Conservation (phyloP, 2,329 filamentous ascomycete species). For the Spiromastix sp. region DNA sequence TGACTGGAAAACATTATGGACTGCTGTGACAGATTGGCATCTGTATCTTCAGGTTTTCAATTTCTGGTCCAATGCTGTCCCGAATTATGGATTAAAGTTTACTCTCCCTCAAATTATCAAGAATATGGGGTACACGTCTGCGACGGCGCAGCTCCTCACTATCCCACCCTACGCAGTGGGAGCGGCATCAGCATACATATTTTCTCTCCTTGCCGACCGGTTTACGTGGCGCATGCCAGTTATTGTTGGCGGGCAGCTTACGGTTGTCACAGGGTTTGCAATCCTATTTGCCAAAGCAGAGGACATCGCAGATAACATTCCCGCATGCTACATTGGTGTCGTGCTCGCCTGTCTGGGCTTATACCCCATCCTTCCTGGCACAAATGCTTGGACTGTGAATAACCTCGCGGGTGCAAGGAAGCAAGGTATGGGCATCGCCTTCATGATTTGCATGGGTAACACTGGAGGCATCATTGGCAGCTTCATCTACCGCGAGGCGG, state of each 20-base stretch:
- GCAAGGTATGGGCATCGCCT: constrained; percentile 32
- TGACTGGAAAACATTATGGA: constrained; percentile 23
- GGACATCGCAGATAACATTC: constrained; percentile 31
- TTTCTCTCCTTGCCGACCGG: constrained; percentile 28
- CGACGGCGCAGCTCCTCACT: constrained; percentile 21
- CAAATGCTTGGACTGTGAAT: constrained; percentile 33
- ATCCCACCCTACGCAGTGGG: constrained; percentile 29
- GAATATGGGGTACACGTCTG: constrained; percentile 31
- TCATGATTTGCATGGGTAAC: constrained; percentile 31
- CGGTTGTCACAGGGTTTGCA: constrained; percentile 25
- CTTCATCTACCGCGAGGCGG: constrained; percentile 22
- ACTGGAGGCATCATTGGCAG: constrained; percentile 26
- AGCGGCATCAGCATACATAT: constrained; percentile 18
- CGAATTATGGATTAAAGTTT: constrained; percentile 25
- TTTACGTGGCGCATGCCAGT: constrained; percentile 32
- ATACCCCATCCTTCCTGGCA: constrained; percentile 34
- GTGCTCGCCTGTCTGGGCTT: constrained; percentile 35
- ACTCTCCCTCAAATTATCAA: constrained; percentile 31
- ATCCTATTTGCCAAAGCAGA: constrained; percentile 29
- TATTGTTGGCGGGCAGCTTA: constrained; percentile 25
- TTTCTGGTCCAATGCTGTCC: constrained; percentile 35
- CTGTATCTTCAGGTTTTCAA: constrained; percentile 34
- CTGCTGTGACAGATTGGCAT: constrained; percentile 40
- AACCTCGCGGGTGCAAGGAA: constrained; percentile 29
- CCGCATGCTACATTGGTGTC: constrained; percentile 35